Evolutionary conservation across 768 basidiomycete genomes (phyloP).

Genomic region (Amyloporia xantha): DNA sequence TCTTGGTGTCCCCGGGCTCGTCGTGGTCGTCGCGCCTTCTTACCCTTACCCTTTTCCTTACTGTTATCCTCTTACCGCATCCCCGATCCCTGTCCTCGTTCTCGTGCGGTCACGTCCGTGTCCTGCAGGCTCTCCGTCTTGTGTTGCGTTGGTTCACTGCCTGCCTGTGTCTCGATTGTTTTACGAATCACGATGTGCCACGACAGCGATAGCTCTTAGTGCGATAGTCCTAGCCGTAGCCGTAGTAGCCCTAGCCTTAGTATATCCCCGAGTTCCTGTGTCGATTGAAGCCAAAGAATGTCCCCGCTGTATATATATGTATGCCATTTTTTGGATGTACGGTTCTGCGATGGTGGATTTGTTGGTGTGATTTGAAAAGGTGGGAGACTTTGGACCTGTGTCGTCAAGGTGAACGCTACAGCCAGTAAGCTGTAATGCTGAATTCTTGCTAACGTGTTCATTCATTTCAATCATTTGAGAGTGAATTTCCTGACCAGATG

Average conservation of each 20-base stretch:
- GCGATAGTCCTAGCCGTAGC: constrained; percentile 1
- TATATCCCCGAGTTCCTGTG: neutral
- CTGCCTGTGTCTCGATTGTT: neutral
- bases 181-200: neutral
- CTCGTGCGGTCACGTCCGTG: neutral
- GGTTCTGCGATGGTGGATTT: too few species aligned
- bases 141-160: neutral
- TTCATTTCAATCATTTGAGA: too few species aligned
- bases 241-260: neutral
- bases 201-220: neutral
- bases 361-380: too few species aligned
- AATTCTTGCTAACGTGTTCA: too few species aligned
- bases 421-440: too few species aligned
- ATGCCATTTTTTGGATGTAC: too few species aligned
- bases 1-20: neutral
- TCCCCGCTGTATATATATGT: constrained; percentile 6
- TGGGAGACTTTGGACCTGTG: too few species aligned
- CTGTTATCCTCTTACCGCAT: neutral
- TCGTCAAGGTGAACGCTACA: too few species aligned
- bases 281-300: neutral
- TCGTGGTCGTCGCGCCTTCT: neutral
- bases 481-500: too few species aligned
- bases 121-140: neutral
- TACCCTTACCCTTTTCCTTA: neutral
- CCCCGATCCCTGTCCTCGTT: neutral